Percentiles rank a stretch among this genome's conserved stretches.
phyloP scores from a whole-genome alignment of 208 protist genomes.

The Leishmania braziliensis region DNA sequence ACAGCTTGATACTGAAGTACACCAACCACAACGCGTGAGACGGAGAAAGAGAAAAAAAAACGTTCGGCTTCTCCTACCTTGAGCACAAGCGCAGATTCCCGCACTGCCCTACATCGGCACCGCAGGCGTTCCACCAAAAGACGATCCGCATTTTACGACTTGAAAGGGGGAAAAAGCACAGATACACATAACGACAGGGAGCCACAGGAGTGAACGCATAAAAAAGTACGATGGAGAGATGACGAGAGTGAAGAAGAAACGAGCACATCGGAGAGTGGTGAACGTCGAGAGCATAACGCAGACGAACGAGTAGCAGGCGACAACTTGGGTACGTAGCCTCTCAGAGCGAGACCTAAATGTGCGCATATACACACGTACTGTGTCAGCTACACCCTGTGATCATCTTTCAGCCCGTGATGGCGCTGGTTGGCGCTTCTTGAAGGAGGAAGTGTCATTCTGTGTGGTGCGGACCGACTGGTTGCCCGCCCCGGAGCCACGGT shows the following conservation, averaged over 20 bases:
- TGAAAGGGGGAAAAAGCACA: not conserved
- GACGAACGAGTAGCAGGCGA: not conserved
- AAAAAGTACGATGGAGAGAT: not conserved
- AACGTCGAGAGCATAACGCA: not conserved
- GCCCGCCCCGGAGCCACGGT: constrained; percentile 3
- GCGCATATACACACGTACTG: not conserved
- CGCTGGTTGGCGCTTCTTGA: constrained; percentile 8
- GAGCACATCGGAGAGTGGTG: not conserved
- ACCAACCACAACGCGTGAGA: not conserved
- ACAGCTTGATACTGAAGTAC: not conserved
- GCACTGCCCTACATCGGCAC: not conserved
- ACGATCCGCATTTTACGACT: not conserved
- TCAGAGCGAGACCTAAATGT: not conserved
- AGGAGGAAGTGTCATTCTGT: constrained; percentile 7
- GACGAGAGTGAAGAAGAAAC: not conserved
- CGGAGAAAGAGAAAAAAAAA: too few relatives aligned
- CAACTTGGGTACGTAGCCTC: not conserved
- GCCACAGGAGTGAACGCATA: not conserved
- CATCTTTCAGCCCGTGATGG: constrained; percentile 10
- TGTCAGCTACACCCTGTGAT: not conserved
- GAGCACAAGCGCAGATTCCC: not conserved
- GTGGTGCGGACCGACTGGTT: constrained; percentile 27
- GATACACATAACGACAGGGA: not conserved
- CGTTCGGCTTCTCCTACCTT: not conserved
- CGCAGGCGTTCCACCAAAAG: too few relatives aligned